phyloP scores from a whole-genome alignment of 1,284 basidiomycete genomes.

The Ceratobasidium sp. region DNA sequence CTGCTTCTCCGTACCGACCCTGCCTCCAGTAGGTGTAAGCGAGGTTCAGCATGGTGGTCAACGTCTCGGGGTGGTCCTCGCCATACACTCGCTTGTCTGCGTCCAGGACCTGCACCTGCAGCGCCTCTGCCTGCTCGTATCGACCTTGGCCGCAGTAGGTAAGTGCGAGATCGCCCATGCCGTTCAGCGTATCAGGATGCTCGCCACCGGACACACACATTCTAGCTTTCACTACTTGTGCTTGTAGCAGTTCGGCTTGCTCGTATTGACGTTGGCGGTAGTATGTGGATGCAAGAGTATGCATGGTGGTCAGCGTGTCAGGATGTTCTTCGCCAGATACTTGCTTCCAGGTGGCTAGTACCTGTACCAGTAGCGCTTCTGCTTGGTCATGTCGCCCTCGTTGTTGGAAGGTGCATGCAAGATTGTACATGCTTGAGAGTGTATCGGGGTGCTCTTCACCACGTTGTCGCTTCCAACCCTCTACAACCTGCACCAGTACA shows the following conservation, averaged over 20 bases:
- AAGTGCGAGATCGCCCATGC: constrained; percentile 2
- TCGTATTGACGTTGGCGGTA: neutral
- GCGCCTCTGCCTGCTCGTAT: neutral
- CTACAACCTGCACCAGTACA: neutral
- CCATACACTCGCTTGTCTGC: neutral
- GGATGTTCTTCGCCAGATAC: constrained; percentile 15
- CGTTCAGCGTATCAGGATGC: constrained; percentile 1
- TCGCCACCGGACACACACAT: neutral
- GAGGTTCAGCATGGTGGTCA: neutral
- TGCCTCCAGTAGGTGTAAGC: constrained; percentile 5
- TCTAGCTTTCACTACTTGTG: neutral
- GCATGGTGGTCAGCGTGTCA: neutral
- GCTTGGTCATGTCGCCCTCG: neutral
- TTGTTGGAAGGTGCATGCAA: neutral
- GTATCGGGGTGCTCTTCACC: neutral
- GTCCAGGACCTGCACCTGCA: neutral
- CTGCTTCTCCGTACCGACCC: neutral
- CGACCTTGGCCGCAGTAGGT: constrained; percentile 1
- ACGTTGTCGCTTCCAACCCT: neutral
- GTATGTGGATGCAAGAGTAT: neutral
- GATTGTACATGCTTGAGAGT: neutral
- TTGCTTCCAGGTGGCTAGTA: neutral
- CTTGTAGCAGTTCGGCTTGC: neutral
- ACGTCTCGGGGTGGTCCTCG: constrained; percentile 4
- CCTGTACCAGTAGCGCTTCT: neutral